These are phyloP conservation scores for Pueraria montana DNA, from an alignment of 306 rosid genomes.

Conservation along the genomic window DNA sequence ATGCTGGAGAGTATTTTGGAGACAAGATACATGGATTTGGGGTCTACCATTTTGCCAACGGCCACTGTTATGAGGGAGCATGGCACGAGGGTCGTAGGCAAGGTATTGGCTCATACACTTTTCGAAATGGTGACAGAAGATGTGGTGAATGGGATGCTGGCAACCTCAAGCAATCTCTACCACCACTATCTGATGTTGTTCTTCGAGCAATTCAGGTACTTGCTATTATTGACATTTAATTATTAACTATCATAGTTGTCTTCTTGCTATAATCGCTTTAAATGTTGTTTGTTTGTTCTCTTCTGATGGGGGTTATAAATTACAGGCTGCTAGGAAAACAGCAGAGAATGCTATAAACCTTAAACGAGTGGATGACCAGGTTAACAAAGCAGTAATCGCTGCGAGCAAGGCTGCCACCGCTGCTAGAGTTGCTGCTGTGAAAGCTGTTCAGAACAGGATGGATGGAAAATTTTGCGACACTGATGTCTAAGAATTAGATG, in stretches of 20 bases:
- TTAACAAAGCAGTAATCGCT: slow-evolving; percentile 81
- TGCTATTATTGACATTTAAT: not conserved
- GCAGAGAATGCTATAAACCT: slow-evolving; percentile 80
- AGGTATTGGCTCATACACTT: slow-evolving; percentile 82
- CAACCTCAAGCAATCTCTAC: slow-evolving; percentile 76
- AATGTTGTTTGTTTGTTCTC: not conserved
- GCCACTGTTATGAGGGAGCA: slow-evolving; percentile 95
- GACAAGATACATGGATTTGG: slow-evolving; percentile 99
- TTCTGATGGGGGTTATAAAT: slow-evolving; percentile 23
- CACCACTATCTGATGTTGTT: slow-evolving; percentile 63
- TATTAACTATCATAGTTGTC: not conserved
- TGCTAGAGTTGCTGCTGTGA: slow-evolving; percentile 98
- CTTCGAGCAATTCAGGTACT: slow-evolving; percentile 86
- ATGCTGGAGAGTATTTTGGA: slow-evolving; percentile 98
- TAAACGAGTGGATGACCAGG: slow-evolving; percentile 74
- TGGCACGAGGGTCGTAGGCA: slow-evolving; percentile 98
- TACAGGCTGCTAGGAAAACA: slow-evolving; percentile 87
- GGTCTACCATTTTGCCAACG: slow-evolving; percentile 91
- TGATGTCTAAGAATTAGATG: slow-evolving; percentile 56
- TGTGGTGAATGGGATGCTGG: slow-evolving; percentile 98
- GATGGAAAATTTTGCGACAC: slow-evolving; percentile 89
- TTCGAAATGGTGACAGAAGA: slow-evolving; percentile 73
- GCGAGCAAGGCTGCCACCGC: slow-evolving; percentile 94
- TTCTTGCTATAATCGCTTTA: not conserved
- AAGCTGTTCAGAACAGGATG: slow-evolving; percentile 95